A percentile compares a stretch with the other conserved stretches of the same genome.
Conservation (phyloP, 2,329 filamentous ascomycete species). For the Simplicillium sp. region DNA sequence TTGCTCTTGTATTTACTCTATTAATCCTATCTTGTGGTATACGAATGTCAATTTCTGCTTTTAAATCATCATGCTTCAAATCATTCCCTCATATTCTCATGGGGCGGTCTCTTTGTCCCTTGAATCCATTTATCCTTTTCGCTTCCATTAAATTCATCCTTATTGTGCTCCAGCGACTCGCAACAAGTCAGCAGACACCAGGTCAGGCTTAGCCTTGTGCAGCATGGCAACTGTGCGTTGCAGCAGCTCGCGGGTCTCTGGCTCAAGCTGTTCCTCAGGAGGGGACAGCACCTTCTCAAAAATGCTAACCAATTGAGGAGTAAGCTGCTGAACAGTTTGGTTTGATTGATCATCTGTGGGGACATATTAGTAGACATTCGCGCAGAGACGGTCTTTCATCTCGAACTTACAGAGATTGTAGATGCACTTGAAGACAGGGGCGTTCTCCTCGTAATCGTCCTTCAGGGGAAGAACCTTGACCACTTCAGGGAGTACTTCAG, state of each 20-base stretch:
- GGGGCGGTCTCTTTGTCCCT: too few relatives aligned
- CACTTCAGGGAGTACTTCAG: slow-evolving; percentile 72
- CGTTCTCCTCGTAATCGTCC: slow-evolving; percentile 95
- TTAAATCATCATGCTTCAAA: slow-evolving; percentile 6
- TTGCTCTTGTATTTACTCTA: too few relatives aligned
- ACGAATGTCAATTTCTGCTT: not conserved
- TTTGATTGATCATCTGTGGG: slow-evolving; percentile 50
- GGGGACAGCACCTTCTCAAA: slow-evolving; percentile 64
- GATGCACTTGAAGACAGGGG: slow-evolving; percentile 84
- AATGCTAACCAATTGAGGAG: slow-evolving; percentile 57
- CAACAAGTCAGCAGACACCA: slow-evolving; percentile 9
- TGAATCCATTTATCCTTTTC: too few relatives aligned
- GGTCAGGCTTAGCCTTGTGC: slow-evolving; percentile 24
- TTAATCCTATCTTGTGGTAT: too few relatives aligned
- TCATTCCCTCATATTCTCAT: slow-evolving; percentile 9
- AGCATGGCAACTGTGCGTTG: slow-evolving; percentile 50
- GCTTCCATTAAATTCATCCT: too few relatives aligned
- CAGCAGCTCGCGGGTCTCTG: slow-evolving; percentile 58
- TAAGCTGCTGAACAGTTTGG: slow-evolving; percentile 59
- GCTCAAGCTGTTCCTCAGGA: slow-evolving; percentile 67
- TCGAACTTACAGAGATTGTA: slow-evolving; percentile 61
- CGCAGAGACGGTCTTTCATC: slow-evolving; percentile 19
- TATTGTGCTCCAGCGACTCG: too few relatives aligned
- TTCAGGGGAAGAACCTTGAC: slow-evolving; percentile 74
- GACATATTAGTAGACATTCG: slow-evolving; percentile 21